Percentiles rank a stretch among this genome's conserved stretches.
Conservation (phyloP, 1,139 yeast species). For the Yamadazyma friedrichii region DNA sequence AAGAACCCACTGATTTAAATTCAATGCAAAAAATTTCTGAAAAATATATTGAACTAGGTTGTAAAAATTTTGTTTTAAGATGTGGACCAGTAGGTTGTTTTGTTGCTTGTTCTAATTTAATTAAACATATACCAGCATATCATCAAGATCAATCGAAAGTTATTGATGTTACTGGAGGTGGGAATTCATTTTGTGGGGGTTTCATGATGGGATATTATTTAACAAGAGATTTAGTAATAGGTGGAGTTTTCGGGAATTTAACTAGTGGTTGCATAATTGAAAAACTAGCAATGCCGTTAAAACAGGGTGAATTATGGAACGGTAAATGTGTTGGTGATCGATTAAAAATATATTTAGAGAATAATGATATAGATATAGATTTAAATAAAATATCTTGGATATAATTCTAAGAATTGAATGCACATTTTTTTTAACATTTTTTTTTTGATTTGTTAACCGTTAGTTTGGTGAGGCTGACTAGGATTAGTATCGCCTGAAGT, state of each 20-base stretch:
- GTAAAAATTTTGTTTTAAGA: slow-evolving; percentile 50
- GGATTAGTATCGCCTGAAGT: not conserved
- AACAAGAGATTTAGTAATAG: slow-evolving; percentile 49
- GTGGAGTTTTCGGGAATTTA: slow-evolving; percentile 68
- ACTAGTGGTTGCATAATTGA: slow-evolving; percentile 82
- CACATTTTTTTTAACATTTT: not conserved
- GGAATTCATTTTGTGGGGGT: slow-evolving; percentile 86
- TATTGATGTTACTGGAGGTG: slow-evolving; percentile 92
- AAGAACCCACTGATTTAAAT: slow-evolving; percentile 13
- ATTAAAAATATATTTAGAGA: slow-evolving; percentile 19
- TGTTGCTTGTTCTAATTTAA: slow-evolving; percentile 16
- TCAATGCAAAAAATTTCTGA: slow-evolving; percentile 28
- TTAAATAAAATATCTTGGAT: slow-evolving; percentile 3
- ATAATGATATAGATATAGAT: slow-evolving; percentile 3
- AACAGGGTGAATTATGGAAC: slow-evolving; percentile 49
- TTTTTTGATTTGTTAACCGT: not conserved
- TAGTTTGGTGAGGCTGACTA: not conserved
- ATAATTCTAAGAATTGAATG: slow-evolving; percentile 1
- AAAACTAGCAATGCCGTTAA: slow-evolving; percentile 67
- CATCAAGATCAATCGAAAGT: slow-evolving; percentile 55
- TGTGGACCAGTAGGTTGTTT: slow-evolving; percentile 73
- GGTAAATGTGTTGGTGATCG: slow-evolving; percentile 36
- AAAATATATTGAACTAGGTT: slow-evolving; percentile 36
- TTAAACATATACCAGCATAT: slow-evolving; percentile 66
- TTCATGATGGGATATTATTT: slow-evolving; percentile 60